Evolutionary conservation across 1,284 basidiomycete species (phyloP).

Genomic region (Mycosarcoma maydis): DNA sequence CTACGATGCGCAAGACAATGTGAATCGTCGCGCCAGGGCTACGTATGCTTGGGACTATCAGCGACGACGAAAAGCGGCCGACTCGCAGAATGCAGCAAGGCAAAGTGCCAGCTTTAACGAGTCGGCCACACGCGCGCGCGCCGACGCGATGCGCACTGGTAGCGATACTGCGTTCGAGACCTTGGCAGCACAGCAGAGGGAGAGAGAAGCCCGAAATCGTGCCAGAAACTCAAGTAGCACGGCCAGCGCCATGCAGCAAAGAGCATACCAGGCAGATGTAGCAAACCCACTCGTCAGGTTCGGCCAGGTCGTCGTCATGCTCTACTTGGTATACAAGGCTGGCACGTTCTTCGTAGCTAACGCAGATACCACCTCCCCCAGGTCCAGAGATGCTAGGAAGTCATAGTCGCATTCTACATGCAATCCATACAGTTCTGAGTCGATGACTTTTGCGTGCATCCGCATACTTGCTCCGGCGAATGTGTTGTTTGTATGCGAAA

Average conservation of each 20-base stretch:
- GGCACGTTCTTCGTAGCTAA: constrained; percentile 36
- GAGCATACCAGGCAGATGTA: constrained; percentile 37
- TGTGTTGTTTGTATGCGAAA: no score
- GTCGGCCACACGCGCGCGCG: no score
- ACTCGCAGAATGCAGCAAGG: no score
- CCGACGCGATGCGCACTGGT: no score
- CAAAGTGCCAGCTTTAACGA: neutral
- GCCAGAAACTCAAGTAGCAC: constrained; percentile 12
- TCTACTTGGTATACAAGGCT: constrained; percentile 46
- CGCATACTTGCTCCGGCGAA: no score
- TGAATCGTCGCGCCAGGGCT: constrained; percentile 50
- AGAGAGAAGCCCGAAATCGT: constrained; percentile 1
- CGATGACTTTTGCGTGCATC: neutral
- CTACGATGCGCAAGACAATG: constrained; percentile 48
- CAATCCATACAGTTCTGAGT: no score
- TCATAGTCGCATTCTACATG: neutral
- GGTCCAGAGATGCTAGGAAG: neutral
- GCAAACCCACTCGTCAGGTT: constrained; percentile 52
- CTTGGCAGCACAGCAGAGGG: no score
- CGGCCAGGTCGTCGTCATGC: constrained; percentile 50
- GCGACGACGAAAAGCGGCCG: constrained; percentile 25
- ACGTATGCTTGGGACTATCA: constrained; percentile 66
- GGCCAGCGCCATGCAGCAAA: constrained; percentile 14
- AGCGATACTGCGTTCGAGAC: no score
- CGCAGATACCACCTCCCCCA: no score